Evolutionary conservation across 2,329 filamentous ascomycete species (phyloP).

Genomic region (Plenodomus lindquistii): DNA sequence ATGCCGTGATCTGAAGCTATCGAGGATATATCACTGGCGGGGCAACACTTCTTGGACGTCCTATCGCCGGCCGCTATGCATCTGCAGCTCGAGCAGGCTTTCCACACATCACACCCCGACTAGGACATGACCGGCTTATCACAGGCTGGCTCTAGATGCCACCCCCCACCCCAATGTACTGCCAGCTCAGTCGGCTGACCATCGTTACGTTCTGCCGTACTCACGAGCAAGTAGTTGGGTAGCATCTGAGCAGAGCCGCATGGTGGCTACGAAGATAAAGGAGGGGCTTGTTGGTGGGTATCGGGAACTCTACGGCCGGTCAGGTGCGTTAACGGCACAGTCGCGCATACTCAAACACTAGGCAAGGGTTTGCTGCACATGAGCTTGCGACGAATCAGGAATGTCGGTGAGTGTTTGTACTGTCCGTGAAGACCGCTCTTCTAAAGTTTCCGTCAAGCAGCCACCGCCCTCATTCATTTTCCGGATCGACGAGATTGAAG

Average conservation of each 20-base stretch:
- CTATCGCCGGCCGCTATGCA: conserved; percentile 19
- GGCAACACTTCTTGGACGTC: conserved; percentile 29
- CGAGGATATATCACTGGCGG: conserved; percentile 24
- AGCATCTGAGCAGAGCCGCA: conserved; percentile 47
- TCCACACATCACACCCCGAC: conserved; percentile 24
- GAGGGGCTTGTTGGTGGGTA: conserved; percentile 10
- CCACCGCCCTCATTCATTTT: conserved; percentile 28
- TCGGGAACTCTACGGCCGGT: conserved; percentile 6
- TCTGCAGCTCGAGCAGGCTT: conserved; percentile 33
- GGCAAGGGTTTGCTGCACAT: background rate
- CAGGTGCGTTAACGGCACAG: conserved; percentile 12
- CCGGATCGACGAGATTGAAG: conserved; percentile 29
- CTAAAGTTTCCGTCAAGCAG: background rate
- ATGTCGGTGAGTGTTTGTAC: conserved; percentile 24
- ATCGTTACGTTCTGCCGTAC: conserved; percentile 12
- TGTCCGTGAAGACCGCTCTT: background rate
- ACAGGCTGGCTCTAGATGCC: conserved; percentile 24
- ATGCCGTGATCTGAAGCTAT: conserved; percentile 13
- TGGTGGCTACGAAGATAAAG: conserved; percentile 31
- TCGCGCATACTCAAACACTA: conserved; percentile 5
- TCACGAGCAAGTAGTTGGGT: background rate
- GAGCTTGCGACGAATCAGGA: conserved; percentile 2
- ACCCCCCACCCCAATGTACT: conserved; percentile 16
- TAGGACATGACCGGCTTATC: conserved; percentile 34
- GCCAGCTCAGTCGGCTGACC: conserved; percentile 33